Conservation (phyloP, 192 early-diverging fungal species). For the Coemansia sp. region DNA sequence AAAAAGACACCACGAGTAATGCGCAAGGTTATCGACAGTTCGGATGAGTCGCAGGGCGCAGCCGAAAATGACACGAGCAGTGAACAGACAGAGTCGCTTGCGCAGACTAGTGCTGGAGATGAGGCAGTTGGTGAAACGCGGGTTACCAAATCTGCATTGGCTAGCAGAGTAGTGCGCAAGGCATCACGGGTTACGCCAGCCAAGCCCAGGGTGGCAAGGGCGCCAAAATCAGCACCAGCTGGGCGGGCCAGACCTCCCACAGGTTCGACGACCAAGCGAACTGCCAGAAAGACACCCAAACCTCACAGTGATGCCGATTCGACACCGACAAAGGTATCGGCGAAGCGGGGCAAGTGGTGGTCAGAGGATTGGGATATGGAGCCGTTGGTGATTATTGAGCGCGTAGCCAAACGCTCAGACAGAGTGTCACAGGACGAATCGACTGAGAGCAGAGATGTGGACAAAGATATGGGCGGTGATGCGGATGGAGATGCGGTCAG, state of each 20-base stretch:
- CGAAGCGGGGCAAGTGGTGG: not conserved
- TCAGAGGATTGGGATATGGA: not conserved
- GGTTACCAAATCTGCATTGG: not conserved
- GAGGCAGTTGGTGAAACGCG: not conserved
- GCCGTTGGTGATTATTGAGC: constrained; percentile 7
- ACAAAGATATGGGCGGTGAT: no score
- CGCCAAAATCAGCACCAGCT: constrained; percentile 10
- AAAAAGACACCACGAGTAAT: not conserved
- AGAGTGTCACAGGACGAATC: not conserved
- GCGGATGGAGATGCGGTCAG: not conserved
- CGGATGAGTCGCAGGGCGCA: constrained; percentile 21
- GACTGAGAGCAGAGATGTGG: not conserved
- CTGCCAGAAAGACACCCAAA: not conserved
- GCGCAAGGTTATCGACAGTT: constrained; percentile 25
- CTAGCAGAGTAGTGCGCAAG: not conserved
- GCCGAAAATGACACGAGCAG: not conserved
- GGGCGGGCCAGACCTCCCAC: constrained; percentile 5
- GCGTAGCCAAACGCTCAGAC: not conserved
- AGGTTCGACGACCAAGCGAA: not conserved
- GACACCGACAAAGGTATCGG: not conserved
- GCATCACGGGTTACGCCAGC: not conserved
- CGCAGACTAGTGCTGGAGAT: not conserved
- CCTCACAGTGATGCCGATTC: not conserved
- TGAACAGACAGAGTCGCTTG: not conserved
- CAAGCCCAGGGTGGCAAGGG: not conserved